These are phyloP conservation scores for Seminavis robusta DNA, from an alignment of 108 stramenopile genomes.

Conservation along the genomic window DNA sequence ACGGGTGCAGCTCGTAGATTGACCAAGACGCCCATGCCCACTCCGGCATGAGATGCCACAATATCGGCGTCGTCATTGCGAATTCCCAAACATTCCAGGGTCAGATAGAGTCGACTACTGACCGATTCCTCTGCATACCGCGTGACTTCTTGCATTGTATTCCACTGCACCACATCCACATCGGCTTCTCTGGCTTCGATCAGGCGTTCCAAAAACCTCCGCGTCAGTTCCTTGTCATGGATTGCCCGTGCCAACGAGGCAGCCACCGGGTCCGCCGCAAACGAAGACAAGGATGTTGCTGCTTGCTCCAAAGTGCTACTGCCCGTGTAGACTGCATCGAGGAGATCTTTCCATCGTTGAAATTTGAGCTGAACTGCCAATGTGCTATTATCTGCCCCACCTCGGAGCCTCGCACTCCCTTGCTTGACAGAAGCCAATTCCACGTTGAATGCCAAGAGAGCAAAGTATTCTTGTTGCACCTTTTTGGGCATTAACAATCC, in stretches of 20 bases:
- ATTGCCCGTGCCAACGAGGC: slow-evolving; percentile 50
- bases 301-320: background rate
- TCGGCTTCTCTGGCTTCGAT: slow-evolving; percentile 68
- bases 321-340: slow-evolving; percentile 46
- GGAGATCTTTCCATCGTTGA: slow-evolving; percentile 79
- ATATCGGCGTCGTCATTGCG: slow-evolving; percentile 65
- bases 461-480: slow-evolving; percentile 57
- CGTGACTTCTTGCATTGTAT: slow-evolving; percentile 45
- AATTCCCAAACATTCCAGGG: slow-evolving; percentile 44
- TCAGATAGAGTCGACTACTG: slow-evolving; percentile 66
- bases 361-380: slow-evolving; percentile 60
- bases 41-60: slow-evolving; percentile 69
- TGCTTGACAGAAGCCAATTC: slow-evolving; percentile 78
- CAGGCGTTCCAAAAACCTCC: slow-evolving; percentile 65
- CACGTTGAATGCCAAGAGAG: slow-evolving; percentile 76
- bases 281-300: slow-evolving; percentile 10
- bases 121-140: slow-evolving; percentile 69
- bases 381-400: no score
- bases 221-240: slow-evolving; percentile 49
- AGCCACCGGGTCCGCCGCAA: slow-evolving; percentile 59
- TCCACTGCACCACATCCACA: slow-evolving; percentile 54
- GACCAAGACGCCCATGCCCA: slow-evolving; percentile 66
- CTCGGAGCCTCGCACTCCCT: slow-evolving; percentile 10
- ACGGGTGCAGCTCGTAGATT: slow-evolving; percentile 60
- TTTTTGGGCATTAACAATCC: slow-evolving; percentile 71